Conservation (phyloP, 345 rosid species). For the Salix udensis region DNA sequence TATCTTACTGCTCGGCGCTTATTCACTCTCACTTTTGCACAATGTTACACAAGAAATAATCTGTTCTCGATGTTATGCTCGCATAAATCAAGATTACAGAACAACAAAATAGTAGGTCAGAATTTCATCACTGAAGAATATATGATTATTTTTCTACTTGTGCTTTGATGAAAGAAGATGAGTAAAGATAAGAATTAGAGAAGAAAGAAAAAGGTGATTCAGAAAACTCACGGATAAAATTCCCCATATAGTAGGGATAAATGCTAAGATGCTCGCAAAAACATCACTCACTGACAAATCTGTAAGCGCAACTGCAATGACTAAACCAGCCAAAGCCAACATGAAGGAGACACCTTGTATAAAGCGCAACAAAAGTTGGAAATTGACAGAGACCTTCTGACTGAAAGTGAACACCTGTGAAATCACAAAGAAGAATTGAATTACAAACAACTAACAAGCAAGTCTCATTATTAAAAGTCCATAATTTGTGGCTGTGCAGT, state of each 20-base stretch:
- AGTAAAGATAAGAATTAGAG: background rate
- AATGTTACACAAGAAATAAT: no score
- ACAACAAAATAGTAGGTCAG: no score
- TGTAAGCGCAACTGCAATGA: conserved; percentile 54
- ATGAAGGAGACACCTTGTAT: conserved; percentile 76
- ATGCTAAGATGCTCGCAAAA: conserved; percentile 78
- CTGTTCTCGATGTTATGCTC: no score
- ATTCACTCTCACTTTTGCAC: no score
- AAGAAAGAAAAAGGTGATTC: background rate
- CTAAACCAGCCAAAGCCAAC: conserved; percentile 70
- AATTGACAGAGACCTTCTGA: conserved; percentile 90
- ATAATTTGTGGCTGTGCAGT: background rate
- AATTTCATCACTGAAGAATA: no score
- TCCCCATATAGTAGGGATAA: conserved; percentile 95
- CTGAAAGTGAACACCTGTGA: conserved; percentile 91
- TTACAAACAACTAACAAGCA: conserved; percentile 2
- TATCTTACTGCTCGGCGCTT: no score
- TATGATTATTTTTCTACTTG: no score
- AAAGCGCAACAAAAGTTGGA: conserved; percentile 86
- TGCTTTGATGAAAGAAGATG: background rate
- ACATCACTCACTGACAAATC: conserved; percentile 50
- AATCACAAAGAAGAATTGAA: conserved; percentile 6
- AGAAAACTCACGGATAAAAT: conserved; percentile 63
- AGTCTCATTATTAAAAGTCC: background rate
- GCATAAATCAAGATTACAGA: no score